These are phyloP conservation scores for Chlorencoelia australis DNA, from an alignment of 2,329 filamentous ascomycete species.

Conservation along the genomic window DNA sequence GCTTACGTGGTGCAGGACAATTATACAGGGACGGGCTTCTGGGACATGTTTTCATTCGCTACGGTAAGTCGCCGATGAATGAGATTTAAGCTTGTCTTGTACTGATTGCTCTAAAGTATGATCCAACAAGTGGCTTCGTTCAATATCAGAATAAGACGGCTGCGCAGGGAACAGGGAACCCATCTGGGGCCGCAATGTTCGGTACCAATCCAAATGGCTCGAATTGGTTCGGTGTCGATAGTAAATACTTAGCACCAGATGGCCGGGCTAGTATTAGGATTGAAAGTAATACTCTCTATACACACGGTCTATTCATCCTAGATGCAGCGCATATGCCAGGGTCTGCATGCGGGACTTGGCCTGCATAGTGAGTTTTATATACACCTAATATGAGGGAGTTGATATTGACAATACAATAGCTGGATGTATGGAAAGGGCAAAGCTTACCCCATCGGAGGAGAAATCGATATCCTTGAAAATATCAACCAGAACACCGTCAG, in stretches of 20 bases:
- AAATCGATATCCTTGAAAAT: conserved; percentile 58
- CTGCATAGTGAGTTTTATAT: conserved; percentile 57
- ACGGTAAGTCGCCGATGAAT: conserved; percentile 19
- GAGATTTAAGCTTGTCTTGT: not conserved
- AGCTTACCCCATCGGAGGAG: conserved; percentile 35
- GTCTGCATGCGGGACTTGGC: conserved; percentile 64
- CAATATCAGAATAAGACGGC: conserved; percentile 40
- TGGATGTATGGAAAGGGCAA: conserved; percentile 51
- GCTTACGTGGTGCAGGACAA: conserved; percentile 15
- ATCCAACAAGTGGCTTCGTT: conserved; percentile 59
- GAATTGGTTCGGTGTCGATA: conserved; percentile 61
- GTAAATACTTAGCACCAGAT: conserved; percentile 43
- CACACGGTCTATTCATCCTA: conserved; percentile 56
- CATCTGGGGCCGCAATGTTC: conserved; percentile 34
- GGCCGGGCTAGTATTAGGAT: conserved; percentile 53
- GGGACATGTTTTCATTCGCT: conserved; percentile 44
- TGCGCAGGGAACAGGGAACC: conserved; percentile 38
- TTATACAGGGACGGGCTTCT: conserved; percentile 33
- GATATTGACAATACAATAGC: conserved; percentile 35
- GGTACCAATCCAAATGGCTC: conserved; percentile 38
- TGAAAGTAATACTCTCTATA: conserved; percentile 51
- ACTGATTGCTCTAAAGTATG: conserved; percentile 28
- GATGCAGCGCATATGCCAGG: conserved; percentile 55
- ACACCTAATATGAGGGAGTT: conserved; percentile 58
- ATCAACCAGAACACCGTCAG: conserved; percentile 51